Percentiles rank a stretch among this genome's conserved stretches.
Conservation (phyloP, 805 yeast species). For the Starmerella tilneyi region DNA sequence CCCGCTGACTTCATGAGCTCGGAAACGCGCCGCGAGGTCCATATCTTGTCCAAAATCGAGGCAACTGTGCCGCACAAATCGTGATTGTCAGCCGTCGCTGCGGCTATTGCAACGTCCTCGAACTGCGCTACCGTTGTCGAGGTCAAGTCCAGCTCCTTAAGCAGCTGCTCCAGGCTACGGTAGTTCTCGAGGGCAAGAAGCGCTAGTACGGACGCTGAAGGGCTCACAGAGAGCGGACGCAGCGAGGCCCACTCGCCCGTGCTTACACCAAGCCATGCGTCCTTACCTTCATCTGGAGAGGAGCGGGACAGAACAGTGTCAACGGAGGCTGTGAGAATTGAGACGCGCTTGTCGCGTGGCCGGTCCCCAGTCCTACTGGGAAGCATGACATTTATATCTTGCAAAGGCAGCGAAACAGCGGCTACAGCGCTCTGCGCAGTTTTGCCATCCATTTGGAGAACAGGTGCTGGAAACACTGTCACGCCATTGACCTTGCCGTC, state of each 20-base stretch:
- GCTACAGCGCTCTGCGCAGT: background rate
- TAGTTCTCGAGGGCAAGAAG: background rate
- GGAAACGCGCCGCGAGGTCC: constrained; percentile 12
- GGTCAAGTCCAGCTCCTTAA: background rate
- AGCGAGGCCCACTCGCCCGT: background rate
- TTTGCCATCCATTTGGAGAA: constrained; percentile 5
- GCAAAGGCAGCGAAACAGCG: constrained; percentile 9
- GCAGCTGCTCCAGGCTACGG: background rate
- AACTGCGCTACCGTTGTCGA: constrained; percentile 1
- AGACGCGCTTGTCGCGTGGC: constrained; percentile 3
- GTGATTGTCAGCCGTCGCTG: background rate
- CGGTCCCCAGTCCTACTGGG: background rate
- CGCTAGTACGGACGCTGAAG: constrained; percentile 4
- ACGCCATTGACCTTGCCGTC: constrained; percentile 10
- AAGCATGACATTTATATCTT: constrained; percentile 6
- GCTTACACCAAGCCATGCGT: background rate
- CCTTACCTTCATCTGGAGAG: no score
- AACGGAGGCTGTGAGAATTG: background rate
- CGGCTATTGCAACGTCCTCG: constrained; percentile 14
- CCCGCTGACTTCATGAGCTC: constrained; percentile 9
- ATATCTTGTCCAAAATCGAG: constrained; percentile 7
- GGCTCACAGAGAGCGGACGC: background rate
- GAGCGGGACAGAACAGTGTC: no score
- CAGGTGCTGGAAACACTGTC: constrained; percentile 14
- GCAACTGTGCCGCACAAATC: constrained; percentile 2